Percentiles rank a stretch among this genome's conserved stretches.
phyloP scores from a whole-genome alignment of 148 eudicot genomes.

The Rhododendron mucronatum region DNA sequence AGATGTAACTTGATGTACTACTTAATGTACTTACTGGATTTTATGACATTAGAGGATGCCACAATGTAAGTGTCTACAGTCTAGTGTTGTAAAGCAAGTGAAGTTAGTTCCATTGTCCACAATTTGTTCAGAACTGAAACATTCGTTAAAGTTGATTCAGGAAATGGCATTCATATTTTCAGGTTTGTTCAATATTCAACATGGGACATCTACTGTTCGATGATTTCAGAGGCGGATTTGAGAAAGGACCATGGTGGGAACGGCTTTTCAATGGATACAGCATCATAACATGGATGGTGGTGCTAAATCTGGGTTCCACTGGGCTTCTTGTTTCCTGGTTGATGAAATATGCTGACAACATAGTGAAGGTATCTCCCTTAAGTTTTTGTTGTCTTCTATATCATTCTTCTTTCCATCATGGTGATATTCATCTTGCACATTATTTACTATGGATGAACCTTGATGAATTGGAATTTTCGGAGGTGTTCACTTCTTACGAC shows the following conservation, averaged over 20 bases:
- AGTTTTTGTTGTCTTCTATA: background rate
- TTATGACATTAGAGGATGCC: background rate
- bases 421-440: background rate
- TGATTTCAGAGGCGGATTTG: slow-evolving; percentile 83
- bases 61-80: background rate
- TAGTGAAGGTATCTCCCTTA: slow-evolving; percentile 57
- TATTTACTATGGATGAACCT: background rate
- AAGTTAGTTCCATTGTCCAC: background rate
- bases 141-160: background rate
- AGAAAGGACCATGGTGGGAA: slow-evolving; percentile 93
- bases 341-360: slow-evolving; percentile 97
- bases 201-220: slow-evolving; percentile 69
- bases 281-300: slow-evolving; percentile 87
- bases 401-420: background rate
- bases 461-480: background rate
- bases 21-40: background rate
- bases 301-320: slow-evolving; percentile 90
- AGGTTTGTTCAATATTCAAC: slow-evolving; percentile 89
- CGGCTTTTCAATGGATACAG: slow-evolving; percentile 86
- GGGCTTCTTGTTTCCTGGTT: slow-evolving; percentile 95
- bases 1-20: background rate
- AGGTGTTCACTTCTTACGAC: background rate
- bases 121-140: background rate
- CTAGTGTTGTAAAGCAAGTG: background rate
- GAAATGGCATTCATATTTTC: slow-evolving; percentile 11